These are phyloP conservation scores for Suillus weaverae DNA, from an alignment of 768 basidiomycete species.

Conservation along the genomic window DNA sequence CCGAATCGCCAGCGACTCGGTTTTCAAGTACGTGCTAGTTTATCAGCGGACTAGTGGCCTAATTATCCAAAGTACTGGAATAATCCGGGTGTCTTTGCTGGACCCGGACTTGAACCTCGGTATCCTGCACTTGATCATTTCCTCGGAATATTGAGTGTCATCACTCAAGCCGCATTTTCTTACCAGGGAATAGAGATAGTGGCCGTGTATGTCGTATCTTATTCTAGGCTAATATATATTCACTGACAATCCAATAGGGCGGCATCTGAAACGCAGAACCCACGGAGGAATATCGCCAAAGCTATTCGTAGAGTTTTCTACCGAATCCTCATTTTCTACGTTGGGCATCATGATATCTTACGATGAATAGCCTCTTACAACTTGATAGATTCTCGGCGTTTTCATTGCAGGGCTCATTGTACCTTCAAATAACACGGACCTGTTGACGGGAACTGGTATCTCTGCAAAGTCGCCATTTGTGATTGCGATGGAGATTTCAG, in stretches of 20 bases:
- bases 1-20: conserved; percentile 52
- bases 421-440: conserved; percentile 53
- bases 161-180: conserved; percentile 55
- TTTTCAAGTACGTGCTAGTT: conserved; percentile 49
- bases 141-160: conserved; percentile 45
- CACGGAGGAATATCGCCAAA: conserved; percentile 74
- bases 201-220: conserved; percentile 23
- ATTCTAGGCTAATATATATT: conserved; percentile 8
- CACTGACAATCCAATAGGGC: conserved; percentile 40
- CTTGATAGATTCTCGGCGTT: conserved; percentile 58
- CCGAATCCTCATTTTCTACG: conserved; percentile 79
- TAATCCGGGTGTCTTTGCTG: conserved; percentile 49
- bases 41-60: neutral
- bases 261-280: conserved; percentile 76
- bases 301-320: conserved; percentile 76
- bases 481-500: conserved; percentile 69
- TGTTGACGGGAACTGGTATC: conserved; percentile 49
- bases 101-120: conserved; percentile 3
- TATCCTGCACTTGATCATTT: conserved; percentile 9
- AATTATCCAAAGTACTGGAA: conserved; percentile 40
- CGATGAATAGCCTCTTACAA: neutral
- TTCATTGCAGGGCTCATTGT: conserved; percentile 76
- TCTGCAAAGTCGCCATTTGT: conserved; percentile 81
- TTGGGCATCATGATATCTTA: conserved; percentile 27
- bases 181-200: conserved; percentile 55